These are phyloP conservation scores for Aspergillus asperescens DNA, from an alignment of 495 filamentous ascomycete genomes.

Conservation along the genomic window DNA sequence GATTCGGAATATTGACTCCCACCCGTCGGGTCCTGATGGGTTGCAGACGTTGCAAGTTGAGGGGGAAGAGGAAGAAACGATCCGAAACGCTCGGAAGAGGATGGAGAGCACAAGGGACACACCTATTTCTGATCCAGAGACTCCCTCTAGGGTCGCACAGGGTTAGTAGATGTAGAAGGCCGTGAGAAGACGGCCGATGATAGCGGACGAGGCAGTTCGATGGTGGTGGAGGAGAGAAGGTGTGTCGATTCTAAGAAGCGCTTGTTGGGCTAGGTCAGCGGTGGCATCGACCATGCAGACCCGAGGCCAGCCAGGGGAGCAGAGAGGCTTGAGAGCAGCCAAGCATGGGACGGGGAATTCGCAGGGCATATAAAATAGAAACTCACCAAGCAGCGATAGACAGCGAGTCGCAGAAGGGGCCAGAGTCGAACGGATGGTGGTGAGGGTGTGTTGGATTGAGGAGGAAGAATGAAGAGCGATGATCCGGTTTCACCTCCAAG, in stretches of 20 bases:
- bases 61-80: constrained; percentile 24
- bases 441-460: constrained; percentile 17
- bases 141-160: constrained; percentile 30
- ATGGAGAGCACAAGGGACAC: constrained; percentile 35
- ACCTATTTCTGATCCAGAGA: constrained; percentile 31
- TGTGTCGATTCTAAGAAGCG: constrained; percentile 37
- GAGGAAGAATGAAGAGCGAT: constrained; percentile 11
- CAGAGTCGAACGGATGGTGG: constrained; percentile 9
- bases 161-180: constrained; percentile 17
- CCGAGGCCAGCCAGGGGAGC: constrained; percentile 24
- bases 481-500: constrained; percentile 38
- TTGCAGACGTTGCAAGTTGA: constrained; percentile 19
- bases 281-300: constrained; percentile 29
- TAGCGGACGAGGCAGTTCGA: constrained; percentile 22
- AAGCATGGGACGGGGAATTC: neutral
- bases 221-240: constrained; percentile 23
- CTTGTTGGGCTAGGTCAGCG: constrained; percentile 41
- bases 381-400: constrained; percentile 21
- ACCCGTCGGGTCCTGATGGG: constrained; percentile 33
- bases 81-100: constrained; percentile 37
- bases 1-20: constrained; percentile 22
- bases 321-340: constrained; percentile 15
- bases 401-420: constrained; percentile 8
- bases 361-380: constrained; percentile 3
- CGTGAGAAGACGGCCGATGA: constrained; percentile 25